These are phyloP conservation scores for Inosperma sp. DNA, from an alignment of 768 basidiomycete species.

Conservation along the genomic window DNA sequence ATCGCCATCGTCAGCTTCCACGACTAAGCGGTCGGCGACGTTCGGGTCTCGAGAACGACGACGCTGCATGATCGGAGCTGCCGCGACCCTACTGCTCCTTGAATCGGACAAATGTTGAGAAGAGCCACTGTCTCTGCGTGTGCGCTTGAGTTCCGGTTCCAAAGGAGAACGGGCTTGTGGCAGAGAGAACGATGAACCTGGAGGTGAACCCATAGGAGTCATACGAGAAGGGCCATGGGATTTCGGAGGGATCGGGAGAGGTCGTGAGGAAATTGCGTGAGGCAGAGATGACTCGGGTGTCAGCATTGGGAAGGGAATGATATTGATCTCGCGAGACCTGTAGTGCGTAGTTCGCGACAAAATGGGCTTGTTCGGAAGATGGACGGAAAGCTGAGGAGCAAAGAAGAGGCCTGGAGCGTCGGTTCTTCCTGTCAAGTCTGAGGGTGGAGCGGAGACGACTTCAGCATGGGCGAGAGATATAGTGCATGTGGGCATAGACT, in stretches of 20 bases:
- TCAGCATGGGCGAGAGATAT: constrained; percentile 17
- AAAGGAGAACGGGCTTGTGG: not conserved
- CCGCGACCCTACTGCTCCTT: not conserved
- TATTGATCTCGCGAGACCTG: constrained; percentile 2
- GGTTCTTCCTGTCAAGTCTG: constrained; percentile 1
- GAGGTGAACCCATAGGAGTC: not conserved
- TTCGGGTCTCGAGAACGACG: constrained; percentile 9
- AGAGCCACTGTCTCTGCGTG: not conserved
- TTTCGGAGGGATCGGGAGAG: constrained; percentile 4
- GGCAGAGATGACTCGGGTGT: not conserved
- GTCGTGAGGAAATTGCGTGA: not conserved
- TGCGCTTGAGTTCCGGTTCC: not conserved
- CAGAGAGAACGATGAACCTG: not conserved
- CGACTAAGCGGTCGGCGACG: constrained; percentile 8
- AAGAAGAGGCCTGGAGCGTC: not conserved
- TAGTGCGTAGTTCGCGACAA: not conserved
- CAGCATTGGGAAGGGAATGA: constrained; percentile 15
- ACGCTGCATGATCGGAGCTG: not conserved
- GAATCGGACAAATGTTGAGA: not conserved
- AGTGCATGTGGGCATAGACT: constrained; percentile 14
- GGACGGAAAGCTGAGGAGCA: constrained; percentile 1
- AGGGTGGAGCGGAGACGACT: constrained; percentile 9
- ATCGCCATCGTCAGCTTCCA: constrained; percentile 6
- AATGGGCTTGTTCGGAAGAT: not conserved
- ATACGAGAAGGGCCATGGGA: constrained; percentile 5